phyloP scores from a whole-genome alignment of 805 yeast genomes.

The Candida anglica region DNA sequence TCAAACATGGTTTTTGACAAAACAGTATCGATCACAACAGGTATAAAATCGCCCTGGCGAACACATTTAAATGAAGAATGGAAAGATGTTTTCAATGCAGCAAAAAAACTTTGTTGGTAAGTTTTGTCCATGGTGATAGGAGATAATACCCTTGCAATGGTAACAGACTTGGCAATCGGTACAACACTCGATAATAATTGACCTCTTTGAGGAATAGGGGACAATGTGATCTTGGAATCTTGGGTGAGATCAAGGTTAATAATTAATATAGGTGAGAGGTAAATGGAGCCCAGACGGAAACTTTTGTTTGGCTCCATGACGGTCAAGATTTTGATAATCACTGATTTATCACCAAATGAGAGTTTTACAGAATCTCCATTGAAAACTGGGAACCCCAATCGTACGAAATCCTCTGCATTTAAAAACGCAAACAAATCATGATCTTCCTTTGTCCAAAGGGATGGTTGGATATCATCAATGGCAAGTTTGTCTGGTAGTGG shows the following conservation, averaged over 20 bases:
- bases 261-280: conserved; percentile 61
- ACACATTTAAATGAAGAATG: conserved; percentile 57
- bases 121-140: conserved; percentile 64
- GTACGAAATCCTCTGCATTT: conserved; percentile 46
- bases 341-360: conserved; percentile 8
- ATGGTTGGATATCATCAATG: conserved; percentile 16
- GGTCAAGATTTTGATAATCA: conserved; percentile 47
- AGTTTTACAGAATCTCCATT: conserved; percentile 63
- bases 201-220: neutral
- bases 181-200: conserved; percentile 20
- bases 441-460: conserved; percentile 28
- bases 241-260: conserved; percentile 35
- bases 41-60: conserved; percentile 62
- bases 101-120: conserved; percentile 56
- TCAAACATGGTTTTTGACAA: conserved; percentile 55
- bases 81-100: conserved; percentile 60
- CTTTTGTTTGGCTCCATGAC: conserved; percentile 58
- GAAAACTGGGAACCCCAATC: conserved; percentile 52
- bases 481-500: conserved; percentile 28
- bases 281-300: conserved; percentile 35
- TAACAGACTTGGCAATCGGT: conserved; percentile 59
- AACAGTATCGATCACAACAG: conserved; percentile 70
- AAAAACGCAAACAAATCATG: conserved; percentile 36
- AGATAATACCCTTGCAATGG: conserved; percentile 64
- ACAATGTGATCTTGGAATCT: neutral